phyloP scores from a whole-genome alignment of 2,329 filamentous ascomycete species.

The Stagonosporopsis vannaccii region DNA sequence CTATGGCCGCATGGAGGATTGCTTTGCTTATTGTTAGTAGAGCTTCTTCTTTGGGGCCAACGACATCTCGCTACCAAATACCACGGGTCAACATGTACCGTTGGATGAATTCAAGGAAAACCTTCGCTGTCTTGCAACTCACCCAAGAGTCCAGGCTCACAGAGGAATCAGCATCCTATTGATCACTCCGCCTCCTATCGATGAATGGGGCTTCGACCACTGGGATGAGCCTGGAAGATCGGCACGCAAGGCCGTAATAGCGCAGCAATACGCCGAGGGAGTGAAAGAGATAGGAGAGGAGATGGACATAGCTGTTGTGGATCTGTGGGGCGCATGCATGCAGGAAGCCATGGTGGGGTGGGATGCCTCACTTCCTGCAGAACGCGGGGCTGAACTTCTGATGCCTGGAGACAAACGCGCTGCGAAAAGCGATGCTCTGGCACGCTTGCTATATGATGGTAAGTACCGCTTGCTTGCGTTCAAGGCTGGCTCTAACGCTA shows the following conservation, averaged over 20 bases:
- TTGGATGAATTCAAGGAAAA: slow-evolving; percentile 7
- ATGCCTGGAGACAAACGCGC: slow-evolving; percentile 13
- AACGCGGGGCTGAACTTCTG: slow-evolving; percentile 10
- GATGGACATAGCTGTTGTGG: slow-evolving; percentile 2
- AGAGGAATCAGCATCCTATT: slow-evolving; percentile 4
- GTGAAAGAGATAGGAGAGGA: slow-evolving; percentile 6
- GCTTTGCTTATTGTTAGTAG: neutral
- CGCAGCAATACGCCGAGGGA: slow-evolving; percentile 11
- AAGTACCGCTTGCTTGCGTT: neutral
- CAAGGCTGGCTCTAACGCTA: neutral
- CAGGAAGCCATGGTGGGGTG: slow-evolving; percentile 5
- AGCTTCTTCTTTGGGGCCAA: slow-evolving; percentile 21
- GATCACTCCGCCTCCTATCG: slow-evolving; percentile 9
- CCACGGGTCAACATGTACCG: slow-evolving; percentile 19
- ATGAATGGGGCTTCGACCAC: slow-evolving; percentile 11
- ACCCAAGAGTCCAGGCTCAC: slow-evolving; percentile 10
- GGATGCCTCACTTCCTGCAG: neutral
- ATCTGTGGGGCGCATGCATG: slow-evolving; percentile 20
- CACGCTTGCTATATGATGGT: slow-evolving; percentile 15
- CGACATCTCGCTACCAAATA: slow-evolving; percentile 16
- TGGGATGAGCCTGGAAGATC: slow-evolving; percentile 21
- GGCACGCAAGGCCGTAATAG: slow-evolving; percentile 17
- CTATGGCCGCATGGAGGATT: neutral
- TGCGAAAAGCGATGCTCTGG: slow-evolving; percentile 7
- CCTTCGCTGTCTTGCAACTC: slow-evolving; percentile 2